Conservation (phyloP, 495 filamentous ascomycete genomes). For the Neurospora discreta region DNA sequence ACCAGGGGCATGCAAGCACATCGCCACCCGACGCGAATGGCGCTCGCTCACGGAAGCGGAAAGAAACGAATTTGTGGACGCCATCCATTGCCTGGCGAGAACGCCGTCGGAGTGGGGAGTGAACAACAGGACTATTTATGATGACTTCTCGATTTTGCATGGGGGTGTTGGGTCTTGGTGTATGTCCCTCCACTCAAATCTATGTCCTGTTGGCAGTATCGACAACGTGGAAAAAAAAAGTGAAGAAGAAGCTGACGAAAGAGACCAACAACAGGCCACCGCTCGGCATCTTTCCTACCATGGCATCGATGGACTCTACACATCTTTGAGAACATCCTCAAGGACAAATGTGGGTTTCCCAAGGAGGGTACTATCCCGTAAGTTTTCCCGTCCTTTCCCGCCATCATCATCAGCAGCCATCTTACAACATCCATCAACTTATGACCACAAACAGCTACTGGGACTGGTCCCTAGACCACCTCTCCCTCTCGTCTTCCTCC, state of each 20-base stretch:
- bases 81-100: background rate
- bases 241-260: background rate
- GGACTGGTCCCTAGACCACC: conserved; percentile 2
- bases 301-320: background rate
- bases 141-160: conserved; percentile 1
- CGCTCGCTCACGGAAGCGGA: background rate
- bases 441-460: background rate
- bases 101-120: background rate
- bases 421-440: too few species aligned
- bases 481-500: background rate
- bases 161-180: background rate
- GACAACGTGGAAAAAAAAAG: too few species aligned
- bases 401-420: too few species aligned
- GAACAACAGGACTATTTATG: background rate
- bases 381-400: background rate
- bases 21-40: background rate
- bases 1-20: background rate
- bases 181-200: background rate
- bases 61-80: background rate
- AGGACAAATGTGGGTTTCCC: background rate
- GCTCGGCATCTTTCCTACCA: background rate
- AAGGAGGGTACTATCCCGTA: background rate
- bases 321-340: background rate
- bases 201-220: too few species aligned
- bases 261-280: background rate